phyloP scores from a whole-genome alignment of 2,329 filamentous ascomycete species.

The Fusarium burgessii region DNA sequence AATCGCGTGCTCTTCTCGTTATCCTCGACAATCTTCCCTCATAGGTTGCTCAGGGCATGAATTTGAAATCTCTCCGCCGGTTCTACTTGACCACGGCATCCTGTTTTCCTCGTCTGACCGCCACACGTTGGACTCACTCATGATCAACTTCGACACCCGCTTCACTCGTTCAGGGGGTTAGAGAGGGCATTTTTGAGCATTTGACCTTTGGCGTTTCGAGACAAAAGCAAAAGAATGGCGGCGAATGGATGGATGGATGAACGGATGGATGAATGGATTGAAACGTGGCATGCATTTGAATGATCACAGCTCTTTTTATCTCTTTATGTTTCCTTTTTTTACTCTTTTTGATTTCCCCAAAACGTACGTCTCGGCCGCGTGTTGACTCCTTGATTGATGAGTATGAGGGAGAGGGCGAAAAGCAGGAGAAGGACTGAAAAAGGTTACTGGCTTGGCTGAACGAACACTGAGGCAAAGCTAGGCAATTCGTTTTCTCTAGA shows the following conservation, averaged over 20 bases:
- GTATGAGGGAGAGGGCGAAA: conserved; percentile 9
- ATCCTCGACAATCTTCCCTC: conserved; percentile 19
- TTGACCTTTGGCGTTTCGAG: conserved; percentile 49
- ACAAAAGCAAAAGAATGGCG: conserved; percentile 49
- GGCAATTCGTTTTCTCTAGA: conserved; percentile 28
- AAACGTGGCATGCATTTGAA: conserved; percentile 50
- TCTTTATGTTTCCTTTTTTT: conserved; percentile 35
- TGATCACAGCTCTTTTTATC: conserved; percentile 47
- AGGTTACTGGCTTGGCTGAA: conserved; percentile 26
- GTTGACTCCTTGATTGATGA: conserved; percentile 15
- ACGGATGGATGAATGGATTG: conserved; percentile 47
- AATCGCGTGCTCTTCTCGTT: conserved; percentile 25
- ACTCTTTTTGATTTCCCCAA: conserved; percentile 38
- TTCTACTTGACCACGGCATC: conserved; percentile 29
- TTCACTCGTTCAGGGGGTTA: conserved; percentile 29
- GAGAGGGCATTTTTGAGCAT: conserved; percentile 45
- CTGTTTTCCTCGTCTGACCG: conserved; percentile 44
- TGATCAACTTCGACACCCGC: conserved; percentile 35
- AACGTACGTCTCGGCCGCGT: conserved; percentile 34
- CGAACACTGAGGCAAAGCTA: conserved; percentile 4
- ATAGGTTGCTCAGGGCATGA: conserved; percentile 20
- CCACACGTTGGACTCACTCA: conserved; percentile 45
- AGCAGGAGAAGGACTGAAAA: conserved; percentile 24
- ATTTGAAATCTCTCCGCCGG: conserved; percentile 31
- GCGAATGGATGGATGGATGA: conserved; percentile 48